Conservation (phyloP, 2,329 filamentous ascomycete genomes). For the Catunica adiposa region DNA sequence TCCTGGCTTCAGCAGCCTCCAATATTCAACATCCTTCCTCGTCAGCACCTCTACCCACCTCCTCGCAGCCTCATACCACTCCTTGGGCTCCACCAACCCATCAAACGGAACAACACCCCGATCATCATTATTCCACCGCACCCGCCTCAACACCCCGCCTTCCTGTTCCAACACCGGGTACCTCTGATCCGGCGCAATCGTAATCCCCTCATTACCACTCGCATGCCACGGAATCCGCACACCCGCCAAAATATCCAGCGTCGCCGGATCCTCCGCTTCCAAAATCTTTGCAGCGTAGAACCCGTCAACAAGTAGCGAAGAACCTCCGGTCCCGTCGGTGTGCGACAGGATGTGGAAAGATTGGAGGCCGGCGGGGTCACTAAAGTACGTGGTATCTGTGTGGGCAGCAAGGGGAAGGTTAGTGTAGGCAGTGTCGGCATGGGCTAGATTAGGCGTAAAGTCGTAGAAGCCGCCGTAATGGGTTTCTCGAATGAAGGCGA, state of each 20-base stretch:
- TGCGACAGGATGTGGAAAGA: slow-evolving; percentile 80
- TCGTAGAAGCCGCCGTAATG: slow-evolving; percentile 74
- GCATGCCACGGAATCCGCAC: slow-evolving; percentile 59
- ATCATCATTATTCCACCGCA: slow-evolving; percentile 92
- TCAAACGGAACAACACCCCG: slow-evolving; percentile 50
- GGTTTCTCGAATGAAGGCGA: slow-evolving; percentile 74
- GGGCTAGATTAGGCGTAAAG: slow-evolving; percentile 75
- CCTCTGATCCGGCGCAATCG: slow-evolving; percentile 52
- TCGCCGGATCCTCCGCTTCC: slow-evolving; percentile 31
- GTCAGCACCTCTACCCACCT: slow-evolving; percentile 57
- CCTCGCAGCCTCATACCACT: slow-evolving; percentile 68
- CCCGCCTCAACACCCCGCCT: slow-evolving; percentile 31
- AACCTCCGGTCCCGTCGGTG: slow-evolving; percentile 41
- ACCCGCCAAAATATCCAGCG: slow-evolving; percentile 40
- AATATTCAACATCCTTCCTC: slow-evolving; percentile 50
- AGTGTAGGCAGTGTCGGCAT: slow-evolving; percentile 85
- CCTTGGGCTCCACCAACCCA: slow-evolving; percentile 28
- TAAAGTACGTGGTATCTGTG: slow-evolving; percentile 94
- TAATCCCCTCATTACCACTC: slow-evolving; percentile 75
- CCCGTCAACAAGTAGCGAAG: slow-evolving; percentile 71
- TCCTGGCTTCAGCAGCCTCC: slow-evolving; percentile 69
- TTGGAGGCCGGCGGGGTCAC: slow-evolving; percentile 77
- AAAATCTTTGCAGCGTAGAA: slow-evolving; percentile 55
- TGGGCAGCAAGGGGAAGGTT: slow-evolving; percentile 67
- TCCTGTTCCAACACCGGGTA: slow-evolving; percentile 55